Evolutionary conservation across 345 rosid species (phyloP).

Genomic region (Salix koriyanagi): DNA sequence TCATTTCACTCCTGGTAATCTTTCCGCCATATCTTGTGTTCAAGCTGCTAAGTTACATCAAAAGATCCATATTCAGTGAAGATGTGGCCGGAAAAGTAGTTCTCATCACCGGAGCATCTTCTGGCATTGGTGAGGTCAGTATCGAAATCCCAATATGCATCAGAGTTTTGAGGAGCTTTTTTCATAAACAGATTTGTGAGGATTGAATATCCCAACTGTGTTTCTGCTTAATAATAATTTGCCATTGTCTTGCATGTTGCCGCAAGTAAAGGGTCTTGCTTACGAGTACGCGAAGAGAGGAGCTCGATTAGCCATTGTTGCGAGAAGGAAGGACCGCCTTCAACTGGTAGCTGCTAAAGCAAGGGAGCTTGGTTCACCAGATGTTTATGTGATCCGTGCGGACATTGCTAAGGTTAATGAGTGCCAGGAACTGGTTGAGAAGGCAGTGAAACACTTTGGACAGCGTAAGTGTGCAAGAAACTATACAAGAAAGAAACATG

Average conservation of each 20-base stretch:
- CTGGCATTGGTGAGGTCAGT: constrained; percentile 64
- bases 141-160: too few relatives aligned
- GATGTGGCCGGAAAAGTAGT: constrained; percentile 47
- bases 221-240: background rate
- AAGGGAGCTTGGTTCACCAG: constrained; percentile 14
- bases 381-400: background rate
- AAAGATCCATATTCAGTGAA: constrained; percentile 35
- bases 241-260: background rate
- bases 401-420: too few relatives aligned
- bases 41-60: constrained; percentile 32
- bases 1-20: constrained; percentile 1
- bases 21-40: constrained; percentile 43
- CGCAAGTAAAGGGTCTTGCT: constrained; percentile 38
- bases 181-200: too few relatives aligned
- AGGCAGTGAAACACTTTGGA: too few relatives aligned
- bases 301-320: constrained; percentile 18
- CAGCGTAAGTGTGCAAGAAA: too few relatives aligned
- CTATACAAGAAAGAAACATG: too few relatives aligned
- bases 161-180: too few relatives aligned
- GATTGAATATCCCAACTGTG: background rate
- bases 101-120: constrained; percentile 63
- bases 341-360: constrained; percentile 7
- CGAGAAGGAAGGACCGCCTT: constrained; percentile 11
- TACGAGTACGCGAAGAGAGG: constrained; percentile 23
- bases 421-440: too few relatives aligned